phyloP scores from a whole-genome alignment of 306 rosid species.

The Lathyrus aphaca region DNA sequence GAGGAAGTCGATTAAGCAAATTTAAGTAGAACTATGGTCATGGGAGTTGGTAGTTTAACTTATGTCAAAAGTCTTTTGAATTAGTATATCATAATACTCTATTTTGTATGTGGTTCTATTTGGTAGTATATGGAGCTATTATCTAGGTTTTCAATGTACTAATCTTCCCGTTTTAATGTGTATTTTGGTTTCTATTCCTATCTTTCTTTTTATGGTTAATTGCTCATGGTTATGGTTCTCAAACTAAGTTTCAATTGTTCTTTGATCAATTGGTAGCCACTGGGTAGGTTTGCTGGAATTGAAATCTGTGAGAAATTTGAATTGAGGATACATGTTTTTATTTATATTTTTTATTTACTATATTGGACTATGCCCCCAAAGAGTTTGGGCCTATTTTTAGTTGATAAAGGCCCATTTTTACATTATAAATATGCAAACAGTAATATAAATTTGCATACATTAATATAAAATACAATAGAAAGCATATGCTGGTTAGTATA shows the following conservation, averaged over 20 bases:
- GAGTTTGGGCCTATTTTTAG: too few species aligned
- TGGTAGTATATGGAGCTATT: neutral
- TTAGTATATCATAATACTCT: neutral
- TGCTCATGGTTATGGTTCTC: neutral
- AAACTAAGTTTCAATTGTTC: neutral
- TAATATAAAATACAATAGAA: too few species aligned
- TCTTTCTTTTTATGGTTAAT: neutral
- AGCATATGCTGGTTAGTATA: too few species aligned
- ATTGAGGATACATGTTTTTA: too few species aligned
- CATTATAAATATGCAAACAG: too few species aligned
- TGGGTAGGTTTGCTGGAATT: neutral
- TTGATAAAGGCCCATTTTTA: too few species aligned
- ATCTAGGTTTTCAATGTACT: neutral
- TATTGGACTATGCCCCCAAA: too few species aligned
- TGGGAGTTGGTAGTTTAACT: neutral
- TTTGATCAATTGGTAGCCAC: neutral
- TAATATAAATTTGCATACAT: too few species aligned
- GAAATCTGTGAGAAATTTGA: neutral
- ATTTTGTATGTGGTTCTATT: neutral
- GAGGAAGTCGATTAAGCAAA: conserved; percentile 54
- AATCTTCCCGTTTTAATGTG: neutral
- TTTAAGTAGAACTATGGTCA: neutral
- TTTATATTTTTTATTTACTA: too few species aligned
- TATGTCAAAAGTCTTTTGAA: neutral
- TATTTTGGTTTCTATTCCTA: neutral